A percentile compares a stretch with the other conserved stretches of the same genome.
These are phyloP conservation scores for Collybia sordida DNA, from an alignment of 768 basidiomycete species.

Conservation along the genomic window DNA sequence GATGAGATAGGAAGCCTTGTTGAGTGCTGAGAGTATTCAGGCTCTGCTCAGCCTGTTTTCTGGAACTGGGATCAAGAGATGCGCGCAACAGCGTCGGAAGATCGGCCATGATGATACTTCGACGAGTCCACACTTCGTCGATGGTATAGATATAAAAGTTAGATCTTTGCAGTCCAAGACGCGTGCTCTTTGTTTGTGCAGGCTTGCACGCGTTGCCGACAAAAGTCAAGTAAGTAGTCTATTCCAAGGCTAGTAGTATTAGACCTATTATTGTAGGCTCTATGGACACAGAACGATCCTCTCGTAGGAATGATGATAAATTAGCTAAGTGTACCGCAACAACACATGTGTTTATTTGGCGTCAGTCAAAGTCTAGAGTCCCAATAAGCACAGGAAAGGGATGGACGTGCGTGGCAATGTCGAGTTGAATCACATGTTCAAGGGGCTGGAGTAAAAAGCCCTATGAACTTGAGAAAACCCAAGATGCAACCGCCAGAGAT, in stretches of 20 bases:
- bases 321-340: too few species aligned
- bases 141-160: background rate
- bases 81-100: constrained; percentile 69
- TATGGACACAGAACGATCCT: too few species aligned
- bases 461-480: constrained; percentile 41
- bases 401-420: too few species aligned
- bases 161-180: constrained; percentile 7
- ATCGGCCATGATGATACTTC: constrained; percentile 51
- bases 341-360: too few species aligned
- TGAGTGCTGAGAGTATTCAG: constrained; percentile 68
- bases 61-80: constrained; percentile 64
- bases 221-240: background rate
- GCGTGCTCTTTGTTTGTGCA: constrained; percentile 15
- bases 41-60: constrained; percentile 81
- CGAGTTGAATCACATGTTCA: background rate
- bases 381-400: too few species aligned
- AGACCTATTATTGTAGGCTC: too few species aligned
- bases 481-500: constrained; percentile 69
- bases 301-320: too few species aligned
- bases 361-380: too few species aligned
- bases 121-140: background rate
- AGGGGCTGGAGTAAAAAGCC: constrained; percentile 23
- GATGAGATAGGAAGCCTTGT: constrained; percentile 74
- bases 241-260: too few species aligned
- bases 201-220: constrained; percentile 9